Evolutionary conservation across 148 eudicot genomes (phyloP).

Genomic region (Nyssa sinensis): DNA sequence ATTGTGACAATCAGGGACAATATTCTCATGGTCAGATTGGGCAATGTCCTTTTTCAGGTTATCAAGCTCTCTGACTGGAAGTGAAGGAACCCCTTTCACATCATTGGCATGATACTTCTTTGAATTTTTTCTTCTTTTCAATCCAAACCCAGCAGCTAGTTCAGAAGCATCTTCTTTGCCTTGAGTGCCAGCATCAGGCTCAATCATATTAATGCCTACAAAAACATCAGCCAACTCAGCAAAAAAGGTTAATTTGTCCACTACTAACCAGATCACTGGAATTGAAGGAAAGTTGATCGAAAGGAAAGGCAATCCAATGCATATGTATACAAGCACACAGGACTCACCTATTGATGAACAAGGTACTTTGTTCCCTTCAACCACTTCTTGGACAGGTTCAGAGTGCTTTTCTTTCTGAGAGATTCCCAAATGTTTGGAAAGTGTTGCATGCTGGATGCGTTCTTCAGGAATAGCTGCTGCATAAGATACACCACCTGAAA

Average conservation of each 20-base stretch:
- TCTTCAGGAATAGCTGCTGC: constrained; percentile 7
- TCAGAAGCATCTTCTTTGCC: constrained; percentile 21
- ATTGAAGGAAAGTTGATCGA: background rate
- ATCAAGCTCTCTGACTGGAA: constrained; percentile 10
- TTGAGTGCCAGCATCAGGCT: constrained; percentile 20
- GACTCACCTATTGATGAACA: constrained; percentile 21
- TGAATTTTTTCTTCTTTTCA: constrained; percentile 20
- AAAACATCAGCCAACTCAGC: background rate
- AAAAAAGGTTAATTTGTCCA: background rate
- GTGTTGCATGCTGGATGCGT: constrained; percentile 7
- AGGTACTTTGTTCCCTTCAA: constrained; percentile 9
- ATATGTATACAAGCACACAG: background rate
- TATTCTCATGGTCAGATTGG: constrained; percentile 11
- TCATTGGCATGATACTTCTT: constrained; percentile 28
- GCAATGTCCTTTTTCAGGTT: constrained; percentile 14
- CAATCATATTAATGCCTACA: constrained; percentile 19
- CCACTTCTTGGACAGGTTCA: constrained; percentile 10
- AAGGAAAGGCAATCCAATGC: background rate
- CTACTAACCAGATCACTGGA: background rate
- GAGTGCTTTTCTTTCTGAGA: constrained; percentile 6
- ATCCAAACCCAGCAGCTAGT: constrained; percentile 14
- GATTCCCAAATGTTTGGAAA: background rate
- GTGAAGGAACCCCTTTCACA: constrained; percentile 14
- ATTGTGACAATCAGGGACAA: constrained; percentile 3
- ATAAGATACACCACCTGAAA: constrained; percentile 10